Conservation (phyloP, 352 stramenopile species). For the Globisporangium ultimum region DNA sequence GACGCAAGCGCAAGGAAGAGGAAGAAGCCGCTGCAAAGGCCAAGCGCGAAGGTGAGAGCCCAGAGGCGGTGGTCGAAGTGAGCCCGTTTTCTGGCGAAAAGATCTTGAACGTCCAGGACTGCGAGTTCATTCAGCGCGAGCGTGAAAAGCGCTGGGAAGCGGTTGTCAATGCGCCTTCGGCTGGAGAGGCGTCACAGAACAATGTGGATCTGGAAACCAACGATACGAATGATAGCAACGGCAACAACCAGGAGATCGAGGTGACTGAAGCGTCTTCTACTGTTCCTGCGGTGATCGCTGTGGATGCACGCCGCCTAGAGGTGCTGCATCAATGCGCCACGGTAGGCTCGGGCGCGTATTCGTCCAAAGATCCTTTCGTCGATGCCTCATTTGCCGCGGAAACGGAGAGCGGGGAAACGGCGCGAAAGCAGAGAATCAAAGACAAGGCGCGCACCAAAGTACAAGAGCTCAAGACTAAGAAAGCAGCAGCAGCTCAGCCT, state of each 20-base stretch:
- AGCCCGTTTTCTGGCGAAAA: constrained; percentile 72
- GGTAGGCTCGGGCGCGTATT: constrained; percentile 35
- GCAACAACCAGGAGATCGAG: constrained; percentile 2
- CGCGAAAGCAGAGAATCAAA: constrained; percentile 9
- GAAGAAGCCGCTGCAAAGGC: constrained; percentile 23
- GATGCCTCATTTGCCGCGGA: constrained; percentile 31
- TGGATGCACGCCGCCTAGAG: constrained; percentile 48
- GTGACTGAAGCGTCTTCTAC: neutral
- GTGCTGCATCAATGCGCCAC: constrained; percentile 75
- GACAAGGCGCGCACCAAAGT: constrained; percentile 7
- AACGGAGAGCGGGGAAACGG: neutral
- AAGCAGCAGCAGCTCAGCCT: neutral
- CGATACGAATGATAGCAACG: neutral
- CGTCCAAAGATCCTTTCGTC: constrained; percentile 48
- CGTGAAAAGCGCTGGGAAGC: constrained; percentile 63
- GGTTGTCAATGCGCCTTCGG: constrained; percentile 43
- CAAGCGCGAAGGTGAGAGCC: constrained; percentile 13
- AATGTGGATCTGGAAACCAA: constrained; percentile 12
- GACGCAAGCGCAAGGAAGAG: constrained; percentile 50
- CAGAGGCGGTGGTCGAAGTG: constrained; percentile 30
- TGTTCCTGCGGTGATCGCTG: constrained; percentile 23
- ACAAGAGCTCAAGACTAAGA: constrained; percentile 8
- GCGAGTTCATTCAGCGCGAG: constrained; percentile 51
- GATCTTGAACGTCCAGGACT: constrained; percentile 62
- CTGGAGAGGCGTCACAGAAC: neutral